Evolutionary conservation across 192 early-diverging fungal genomes (phyloP), one percentile per base, ranked within the genome.

Genomic region (Coemansia sp.): DNA sequence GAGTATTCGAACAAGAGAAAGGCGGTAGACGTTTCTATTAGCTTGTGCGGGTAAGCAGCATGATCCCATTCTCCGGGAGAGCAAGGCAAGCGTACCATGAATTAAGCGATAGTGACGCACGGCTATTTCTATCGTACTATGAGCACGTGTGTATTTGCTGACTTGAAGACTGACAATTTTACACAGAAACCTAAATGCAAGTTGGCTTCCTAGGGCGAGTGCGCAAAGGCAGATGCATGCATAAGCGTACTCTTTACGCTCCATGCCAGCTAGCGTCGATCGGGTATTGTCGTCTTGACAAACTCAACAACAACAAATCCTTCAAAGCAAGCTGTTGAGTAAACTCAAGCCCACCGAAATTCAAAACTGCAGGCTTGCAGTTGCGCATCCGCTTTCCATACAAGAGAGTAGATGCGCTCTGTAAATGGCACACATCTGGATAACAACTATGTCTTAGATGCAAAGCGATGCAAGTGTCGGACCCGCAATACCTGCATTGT

Each of bases 391-490:
- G 54, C 54, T 35, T 57, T 57, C 33, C 54, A 34, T 34, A 17
- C 29, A 35, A 35, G 6, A 54, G 37, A 11, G 37, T 31, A 33
- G 53, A 54, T 54, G 54, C 31, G 33, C 14, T 34, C 46, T 16
- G 31, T 6, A 57, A 57, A 57, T 57, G 54, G 54, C 54, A 36
- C 54, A 35, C 54, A 57, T 57, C 27, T 57, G 54, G 54, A 57
- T 27, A 17, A 57, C 31, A 57, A 7, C 31, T 57, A 17, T n/a
- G 31, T 33, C 13, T 14, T 42, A 29, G 16, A 57, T 33, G 27
- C 54, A 57, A 33, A 31, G 31, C 34, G 17, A 57, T 57, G 54
- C 29, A 54, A 54, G 27, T 16, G 31, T 54, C 51, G 13, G 31
- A 33, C 29, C 54, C 54, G 31, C 54, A 6, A 31, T 17, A 57